phyloP scores from a whole-genome alignment of 2,329 filamentous ascomycete genomes.

The Microdochium trichocladiopsis region DNA sequence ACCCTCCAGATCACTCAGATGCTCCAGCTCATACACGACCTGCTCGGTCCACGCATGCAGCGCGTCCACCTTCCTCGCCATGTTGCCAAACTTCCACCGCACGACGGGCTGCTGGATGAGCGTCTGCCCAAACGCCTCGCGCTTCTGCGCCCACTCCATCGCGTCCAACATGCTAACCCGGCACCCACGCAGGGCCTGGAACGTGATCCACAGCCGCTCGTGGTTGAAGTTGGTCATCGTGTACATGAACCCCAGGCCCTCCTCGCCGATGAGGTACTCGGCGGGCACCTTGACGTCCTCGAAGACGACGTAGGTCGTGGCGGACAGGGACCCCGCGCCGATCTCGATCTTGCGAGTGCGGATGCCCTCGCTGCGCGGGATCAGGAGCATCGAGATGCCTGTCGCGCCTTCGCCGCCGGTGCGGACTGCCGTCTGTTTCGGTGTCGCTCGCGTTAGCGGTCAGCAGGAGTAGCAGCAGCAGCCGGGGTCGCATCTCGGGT shows the following conservation, averaged over 20 bases:
- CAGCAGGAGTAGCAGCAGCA: no score
- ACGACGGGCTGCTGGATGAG: conserved; percentile 8
- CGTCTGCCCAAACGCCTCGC: conserved; percentile 10
- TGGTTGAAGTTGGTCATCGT: conserved; percentile 36
- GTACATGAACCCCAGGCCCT: conserved; percentile 39
- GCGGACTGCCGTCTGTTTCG: conserved; percentile 28
- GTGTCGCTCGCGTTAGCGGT: no score
- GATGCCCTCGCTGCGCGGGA: conserved; percentile 39
- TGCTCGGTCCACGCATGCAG: conserved; percentile 10
- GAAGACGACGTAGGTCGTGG: conserved; percentile 44
- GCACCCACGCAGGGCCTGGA: conserved; percentile 46
- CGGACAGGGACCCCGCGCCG: conserved; percentile 53
- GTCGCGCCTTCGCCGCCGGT: conserved; percentile 40
- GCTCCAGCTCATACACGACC: conserved; percentile 36
- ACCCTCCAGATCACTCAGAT: conserved; percentile 4
- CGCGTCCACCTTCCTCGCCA: conserved; percentile 8
- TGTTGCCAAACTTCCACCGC: conserved; percentile 9
- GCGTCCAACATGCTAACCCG: conserved; percentile 43
- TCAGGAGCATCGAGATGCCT: conserved; percentile 46
- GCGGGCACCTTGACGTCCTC: conserved; percentile 45
- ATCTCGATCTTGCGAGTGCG: conserved; percentile 47
- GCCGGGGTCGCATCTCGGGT: no score
- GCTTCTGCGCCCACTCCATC: conserved; percentile 25
- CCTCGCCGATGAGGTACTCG: conserved; percentile 40
- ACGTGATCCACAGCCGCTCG: conserved; percentile 47